phyloP scores from a whole-genome alignment of 768 basidiomycete species.

The Boletus edulis region DNA sequence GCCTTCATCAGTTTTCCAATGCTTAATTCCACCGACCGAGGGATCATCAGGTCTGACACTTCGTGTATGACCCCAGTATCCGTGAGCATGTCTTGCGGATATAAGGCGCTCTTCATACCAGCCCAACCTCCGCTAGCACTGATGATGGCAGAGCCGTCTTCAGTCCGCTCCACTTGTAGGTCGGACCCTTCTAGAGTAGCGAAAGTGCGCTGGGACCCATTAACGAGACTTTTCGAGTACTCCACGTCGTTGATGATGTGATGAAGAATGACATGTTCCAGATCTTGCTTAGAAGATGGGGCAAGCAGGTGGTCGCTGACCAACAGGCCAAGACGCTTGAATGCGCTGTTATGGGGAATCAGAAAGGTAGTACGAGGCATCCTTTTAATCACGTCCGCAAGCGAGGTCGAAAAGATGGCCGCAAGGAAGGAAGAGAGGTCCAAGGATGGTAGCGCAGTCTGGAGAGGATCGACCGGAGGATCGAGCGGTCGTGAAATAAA shows the following conservation, averaged over 20 bases:
- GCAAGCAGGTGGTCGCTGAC: constrained; percentile 85
- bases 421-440: constrained; percentile 90
- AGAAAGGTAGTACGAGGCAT: constrained; percentile 77
- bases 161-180: constrained; percentile 64
- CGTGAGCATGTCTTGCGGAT: constrained; percentile 70
- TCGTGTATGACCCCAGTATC: constrained; percentile 90
- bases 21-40: constrained; percentile 81
- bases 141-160: constrained; percentile 45
- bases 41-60: constrained; percentile 80
- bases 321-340: constrained; percentile 78
- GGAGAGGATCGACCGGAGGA: constrained; percentile 79
- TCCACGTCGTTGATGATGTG: constrained; percentile 77
- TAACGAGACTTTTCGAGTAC: constrained; percentile 60
- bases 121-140: constrained; percentile 78
- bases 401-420: constrained; percentile 79
- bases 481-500: constrained; percentile 80
- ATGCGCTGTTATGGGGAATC: constrained; percentile 88
- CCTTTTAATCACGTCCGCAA: constrained; percentile 65
- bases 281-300: constrained; percentile 71
- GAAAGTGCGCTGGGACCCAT: constrained; percentile 70
- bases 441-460: constrained; percentile 78
- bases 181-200: constrained; percentile 85
- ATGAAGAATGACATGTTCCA: constrained; percentile 83
- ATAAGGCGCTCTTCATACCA: constrained; percentile 59
- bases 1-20: constrained; percentile 90